These are phyloP conservation scores for Saposhnikovia divaricata DNA, from an alignment of 129 eudicot species.

Conservation along the genomic window DNA sequence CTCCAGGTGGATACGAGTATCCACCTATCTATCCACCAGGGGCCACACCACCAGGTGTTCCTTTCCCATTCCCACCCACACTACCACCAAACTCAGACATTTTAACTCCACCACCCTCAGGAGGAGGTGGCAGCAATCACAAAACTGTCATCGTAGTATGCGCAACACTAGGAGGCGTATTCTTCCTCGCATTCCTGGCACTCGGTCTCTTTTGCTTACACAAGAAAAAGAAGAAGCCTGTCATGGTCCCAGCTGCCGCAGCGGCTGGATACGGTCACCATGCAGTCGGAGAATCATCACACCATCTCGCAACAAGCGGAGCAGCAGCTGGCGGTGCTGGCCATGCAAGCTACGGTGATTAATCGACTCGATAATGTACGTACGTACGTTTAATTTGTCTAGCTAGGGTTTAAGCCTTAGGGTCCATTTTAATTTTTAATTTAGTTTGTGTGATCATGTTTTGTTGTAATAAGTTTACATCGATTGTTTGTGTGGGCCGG, in stretches of 20 bases:
- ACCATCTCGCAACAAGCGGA: neutral
- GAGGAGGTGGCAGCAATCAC: conserved; percentile 44
- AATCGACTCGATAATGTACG: neutral
- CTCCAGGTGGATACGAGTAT: neutral
- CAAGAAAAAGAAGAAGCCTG: conserved; percentile 66
- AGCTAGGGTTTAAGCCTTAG: neutral
- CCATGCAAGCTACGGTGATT: neutral
- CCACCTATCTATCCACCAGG: conserved; percentile 23
- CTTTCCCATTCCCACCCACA: conserved; percentile 21
- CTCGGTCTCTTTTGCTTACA: conserved; percentile 55
- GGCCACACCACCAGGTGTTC: conserved; percentile 3
- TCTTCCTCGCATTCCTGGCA: conserved; percentile 72
- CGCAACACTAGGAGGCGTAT: conserved; percentile 60
- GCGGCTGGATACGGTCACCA: conserved; percentile 27
- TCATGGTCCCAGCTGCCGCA: conserved; percentile 40
- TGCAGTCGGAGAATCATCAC: neutral
- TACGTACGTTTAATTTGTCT: neutral
- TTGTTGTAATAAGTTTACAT: neutral
- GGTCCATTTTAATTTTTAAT: too few species aligned
- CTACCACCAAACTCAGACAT: conserved; percentile 38
- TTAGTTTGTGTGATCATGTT: neutral
- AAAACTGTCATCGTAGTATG: conserved; percentile 55
- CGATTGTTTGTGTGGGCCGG: neutral
- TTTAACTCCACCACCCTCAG: conserved; percentile 38
- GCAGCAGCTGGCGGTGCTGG: too few species aligned